Conservation (phyloP, 2,329 filamentous ascomycete species). For the Fulvia fulva region DNA sequence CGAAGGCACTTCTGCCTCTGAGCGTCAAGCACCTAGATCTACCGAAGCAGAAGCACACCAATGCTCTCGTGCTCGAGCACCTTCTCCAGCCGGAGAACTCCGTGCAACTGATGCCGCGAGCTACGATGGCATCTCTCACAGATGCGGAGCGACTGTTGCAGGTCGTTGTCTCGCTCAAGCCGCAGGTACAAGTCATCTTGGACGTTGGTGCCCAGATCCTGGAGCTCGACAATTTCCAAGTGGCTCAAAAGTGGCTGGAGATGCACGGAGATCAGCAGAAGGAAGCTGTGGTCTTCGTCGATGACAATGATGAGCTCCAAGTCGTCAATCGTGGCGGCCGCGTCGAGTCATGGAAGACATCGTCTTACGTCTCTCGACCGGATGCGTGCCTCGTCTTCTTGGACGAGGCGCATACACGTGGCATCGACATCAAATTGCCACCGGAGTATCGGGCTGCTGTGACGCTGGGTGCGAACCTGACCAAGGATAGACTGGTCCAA, state of each 20-base stretch:
- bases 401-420: constrained; percentile 66
- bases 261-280: constrained; percentile 7
- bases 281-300: constrained; percentile 56
- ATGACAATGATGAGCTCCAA: constrained; percentile 51
- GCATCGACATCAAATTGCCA: constrained; percentile 64
- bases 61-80: constrained; percentile 55
- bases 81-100: constrained; percentile 54
- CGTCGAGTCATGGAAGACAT: constrained; percentile 52
- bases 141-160: constrained; percentile 41
- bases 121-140: not conserved
- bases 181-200: constrained; percentile 56
- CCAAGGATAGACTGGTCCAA: constrained; percentile 67
- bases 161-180: constrained; percentile 39
- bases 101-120: constrained; percentile 15
- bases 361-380: constrained; percentile 55
- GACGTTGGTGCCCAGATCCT: constrained; percentile 70
- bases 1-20: constrained; percentile 55
- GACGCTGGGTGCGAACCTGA: constrained; percentile 61
- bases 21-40: constrained; percentile 62
- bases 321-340: constrained; percentile 50
- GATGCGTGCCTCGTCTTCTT: constrained; percentile 63
- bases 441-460: constrained; percentile 59
- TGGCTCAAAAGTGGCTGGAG: constrained; percentile 55
- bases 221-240: constrained; percentile 55
- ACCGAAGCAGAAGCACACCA: constrained; percentile 56